phyloP scores from a whole-genome alignment of 257 asterid species.

The Voacanga thouarsii region DNA sequence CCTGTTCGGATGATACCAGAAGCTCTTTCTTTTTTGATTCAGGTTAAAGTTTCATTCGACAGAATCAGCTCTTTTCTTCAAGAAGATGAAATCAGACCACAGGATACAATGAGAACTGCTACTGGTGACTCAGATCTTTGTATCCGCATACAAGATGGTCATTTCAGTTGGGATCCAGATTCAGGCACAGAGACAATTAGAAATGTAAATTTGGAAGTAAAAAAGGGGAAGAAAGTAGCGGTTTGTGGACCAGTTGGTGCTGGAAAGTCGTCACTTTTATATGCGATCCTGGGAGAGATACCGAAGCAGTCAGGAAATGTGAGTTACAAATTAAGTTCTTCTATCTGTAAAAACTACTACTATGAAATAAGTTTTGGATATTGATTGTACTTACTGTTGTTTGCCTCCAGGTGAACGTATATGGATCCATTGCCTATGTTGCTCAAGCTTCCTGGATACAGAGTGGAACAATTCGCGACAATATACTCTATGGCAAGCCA shows the following conservation, averaged over 20 bases:
- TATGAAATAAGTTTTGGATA: background rate
- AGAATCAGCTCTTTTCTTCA: slow-evolving; percentile 55
- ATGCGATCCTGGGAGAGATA: slow-evolving; percentile 67
- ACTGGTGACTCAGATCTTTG: slow-evolving; percentile 14
- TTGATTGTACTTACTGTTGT: slow-evolving; percentile 9
- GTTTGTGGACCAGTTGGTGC: slow-evolving; percentile 78
- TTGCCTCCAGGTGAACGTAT: slow-evolving; percentile 44
- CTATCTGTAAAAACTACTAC: background rate
- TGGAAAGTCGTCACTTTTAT: slow-evolving; percentile 68
- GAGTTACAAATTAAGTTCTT: slow-evolving; percentile 22
- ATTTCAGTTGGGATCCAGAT: slow-evolving; percentile 61
- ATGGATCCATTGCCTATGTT: slow-evolving; percentile 72
- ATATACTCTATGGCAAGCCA: slow-evolving; percentile 65
- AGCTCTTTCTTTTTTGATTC: slow-evolving; percentile 55
- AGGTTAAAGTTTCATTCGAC: slow-evolving; percentile 63
- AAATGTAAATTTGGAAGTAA: slow-evolving; percentile 32
- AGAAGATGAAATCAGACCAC: slow-evolving; percentile 59
- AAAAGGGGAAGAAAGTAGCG: slow-evolving; percentile 54
- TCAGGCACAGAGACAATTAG: slow-evolving; percentile 27
- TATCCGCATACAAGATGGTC: slow-evolving; percentile 37
- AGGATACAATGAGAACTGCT: slow-evolving; percentile 12
- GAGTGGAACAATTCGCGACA: slow-evolving; percentile 73
- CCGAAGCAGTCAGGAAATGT: slow-evolving; percentile 63
- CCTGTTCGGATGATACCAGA: slow-evolving; percentile 66
- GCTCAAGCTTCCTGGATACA: slow-evolving; percentile 82